A percentile compares a stretch with the other conserved stretches of the same genome.
phyloP scores from a whole-genome alignment of 2,329 filamentous ascomycete genomes.

The Dactylellina sp. region DNA sequence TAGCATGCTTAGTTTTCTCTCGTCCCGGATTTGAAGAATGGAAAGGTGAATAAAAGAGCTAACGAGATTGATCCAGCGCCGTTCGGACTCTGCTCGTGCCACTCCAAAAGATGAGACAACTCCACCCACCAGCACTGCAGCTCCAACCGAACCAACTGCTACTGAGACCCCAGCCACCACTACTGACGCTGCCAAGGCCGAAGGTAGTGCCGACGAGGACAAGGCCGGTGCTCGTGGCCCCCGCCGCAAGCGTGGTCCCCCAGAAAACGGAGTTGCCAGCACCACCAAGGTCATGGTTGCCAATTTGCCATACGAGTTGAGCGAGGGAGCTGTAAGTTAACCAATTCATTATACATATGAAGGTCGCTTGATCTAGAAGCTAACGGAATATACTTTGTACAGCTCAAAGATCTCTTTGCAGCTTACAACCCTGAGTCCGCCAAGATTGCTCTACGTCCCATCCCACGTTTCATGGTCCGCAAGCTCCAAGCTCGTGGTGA shows the following conservation, averaged over 20 bases:
- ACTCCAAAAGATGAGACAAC: constrained; percentile 69
- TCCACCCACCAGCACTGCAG: constrained; percentile 69
- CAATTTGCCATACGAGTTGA: constrained; percentile 97
- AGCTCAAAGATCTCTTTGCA: constrained; percentile 98
- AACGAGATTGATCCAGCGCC: constrained; percentile 58
- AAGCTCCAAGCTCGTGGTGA: constrained; percentile 98
- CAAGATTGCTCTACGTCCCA: constrained; percentile 98
- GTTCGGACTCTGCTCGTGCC: constrained; percentile 58
- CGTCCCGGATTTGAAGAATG: too few species aligned
- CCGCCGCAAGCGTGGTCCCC: constrained; percentile 85
- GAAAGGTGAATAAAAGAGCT: constrained; percentile 12
- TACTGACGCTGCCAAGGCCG: constrained; percentile 69
- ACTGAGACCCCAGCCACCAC: constrained; percentile 64
- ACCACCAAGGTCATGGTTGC: constrained; percentile 99
- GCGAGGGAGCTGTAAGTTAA: constrained; percentile 86
- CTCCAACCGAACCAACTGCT: constrained; percentile 70
- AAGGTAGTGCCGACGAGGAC: constrained; percentile 61
- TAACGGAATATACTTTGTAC: constrained; percentile 51
- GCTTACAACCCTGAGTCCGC: constrained; percentile 92
- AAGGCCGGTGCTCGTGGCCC: constrained; percentile 64
- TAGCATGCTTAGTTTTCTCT: too few species aligned
- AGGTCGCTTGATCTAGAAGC: not conserved
- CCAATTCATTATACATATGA: not conserved
- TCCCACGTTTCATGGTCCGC: constrained; percentile 99
- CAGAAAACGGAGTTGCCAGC: constrained; percentile 95